These are phyloP conservation scores for Candida freyschussii DNA, from an alignment of 1,139 yeast genomes.

Conservation along the genomic window DNA sequence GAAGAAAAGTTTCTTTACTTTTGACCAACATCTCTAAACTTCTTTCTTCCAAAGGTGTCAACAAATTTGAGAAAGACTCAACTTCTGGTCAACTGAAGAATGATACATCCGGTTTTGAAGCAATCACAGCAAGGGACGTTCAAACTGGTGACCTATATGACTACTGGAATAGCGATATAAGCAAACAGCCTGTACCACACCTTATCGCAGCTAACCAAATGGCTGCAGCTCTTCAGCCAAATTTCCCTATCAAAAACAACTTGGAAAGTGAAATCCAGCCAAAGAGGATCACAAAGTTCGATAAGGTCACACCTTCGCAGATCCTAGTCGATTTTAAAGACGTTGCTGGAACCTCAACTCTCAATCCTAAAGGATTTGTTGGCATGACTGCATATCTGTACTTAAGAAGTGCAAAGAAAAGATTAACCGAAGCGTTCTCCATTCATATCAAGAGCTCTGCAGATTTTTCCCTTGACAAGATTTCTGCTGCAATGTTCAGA, in stretches of 20 bases:
- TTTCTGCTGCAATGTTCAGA: constrained; percentile 75
- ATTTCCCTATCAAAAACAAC: constrained; percentile 52
- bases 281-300: constrained; percentile 41
- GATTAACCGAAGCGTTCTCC: constrained; percentile 78
- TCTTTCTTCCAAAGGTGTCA: constrained; percentile 41
- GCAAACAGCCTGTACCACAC: constrained; percentile 41
- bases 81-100: constrained; percentile 26
- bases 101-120: constrained; percentile 75
- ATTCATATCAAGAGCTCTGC: constrained; percentile 57
- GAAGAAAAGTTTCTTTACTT: constrained; percentile 55
- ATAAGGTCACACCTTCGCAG: constrained; percentile 61
- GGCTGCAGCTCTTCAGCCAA: constrained; percentile 67
- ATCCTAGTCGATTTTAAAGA: constrained; percentile 76
- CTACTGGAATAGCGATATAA: constrained; percentile 29
- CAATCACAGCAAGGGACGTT: constrained; percentile 61
- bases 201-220: constrained; percentile 64
- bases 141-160: constrained; percentile 59
- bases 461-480: constrained; percentile 58
- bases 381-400: constrained; percentile 73
- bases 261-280: constrained; percentile 37
- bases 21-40: constrained; percentile 66
- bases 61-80: constrained; percentile 26
- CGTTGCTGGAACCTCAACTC: constrained; percentile 56
- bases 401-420: constrained; percentile 57
- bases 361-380: constrained; percentile 63